Percentiles rank a stretch among this genome's conserved stretches.
phyloP scores from a whole-genome alignment of 192 early-diverging fungal species.

The Paraglomus brasilianum region DNA sequence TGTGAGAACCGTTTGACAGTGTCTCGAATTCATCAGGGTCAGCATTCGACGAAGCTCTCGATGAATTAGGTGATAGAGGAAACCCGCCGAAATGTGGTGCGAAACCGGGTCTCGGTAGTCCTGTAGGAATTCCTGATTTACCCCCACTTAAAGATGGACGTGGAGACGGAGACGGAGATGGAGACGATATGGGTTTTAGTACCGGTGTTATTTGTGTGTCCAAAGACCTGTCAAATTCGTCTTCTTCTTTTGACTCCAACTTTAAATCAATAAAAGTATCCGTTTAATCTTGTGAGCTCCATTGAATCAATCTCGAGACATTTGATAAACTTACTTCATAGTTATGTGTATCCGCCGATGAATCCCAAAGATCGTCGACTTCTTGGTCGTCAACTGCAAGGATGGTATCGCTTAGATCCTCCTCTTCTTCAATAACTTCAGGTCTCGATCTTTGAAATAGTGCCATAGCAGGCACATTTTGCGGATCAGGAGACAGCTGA shows the following conservation, averaged over 20 bases:
- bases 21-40: conserved; percentile 31
- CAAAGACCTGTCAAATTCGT: conserved; percentile 18
- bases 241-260: conserved; percentile 17
- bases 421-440: conserved; percentile 19
- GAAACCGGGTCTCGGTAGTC: conserved; percentile 19
- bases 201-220: conserved; percentile 25
- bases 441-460: not conserved
- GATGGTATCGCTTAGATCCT: conserved; percentile 24
- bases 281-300: not conserved
- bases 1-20: conserved; percentile 29
- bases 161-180: conserved; percentile 18
- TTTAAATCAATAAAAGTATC: not conserved
- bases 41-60: conserved; percentile 24
- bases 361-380: conserved; percentile 27
- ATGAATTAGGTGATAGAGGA: conserved; percentile 27
- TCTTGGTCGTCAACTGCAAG: conserved; percentile 23
- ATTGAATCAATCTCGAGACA: not conserved
- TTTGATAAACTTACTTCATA: conserved; percentile 18
- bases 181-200: conserved; percentile 18
- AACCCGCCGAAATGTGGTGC: conserved; percentile 9
- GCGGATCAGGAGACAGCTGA: conserved; percentile 13
- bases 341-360: not conserved
- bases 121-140: conserved; percentile 5
- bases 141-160: conserved; percentile 7
- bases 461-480: not conserved